These are phyloP conservation scores for Sherardia arvensis DNA, from an alignment of 257 asterid genomes.

Conservation along the genomic window DNA sequence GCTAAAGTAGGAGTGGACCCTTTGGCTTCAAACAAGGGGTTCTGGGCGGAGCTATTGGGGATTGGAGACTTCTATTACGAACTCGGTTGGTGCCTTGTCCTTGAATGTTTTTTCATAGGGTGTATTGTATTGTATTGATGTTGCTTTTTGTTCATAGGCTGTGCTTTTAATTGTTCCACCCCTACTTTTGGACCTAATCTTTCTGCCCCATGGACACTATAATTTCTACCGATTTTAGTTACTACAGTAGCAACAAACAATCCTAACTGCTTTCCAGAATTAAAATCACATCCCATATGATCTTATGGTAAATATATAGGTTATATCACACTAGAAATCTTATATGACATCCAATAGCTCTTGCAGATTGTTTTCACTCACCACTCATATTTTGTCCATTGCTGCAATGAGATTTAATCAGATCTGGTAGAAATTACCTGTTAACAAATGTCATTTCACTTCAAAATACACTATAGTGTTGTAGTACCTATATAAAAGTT, in stretches of 20 bases:
- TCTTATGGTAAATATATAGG: neutral
- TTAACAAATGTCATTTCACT: neutral
- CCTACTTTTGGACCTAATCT: neutral
- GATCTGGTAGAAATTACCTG: neutral
- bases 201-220: neutral
- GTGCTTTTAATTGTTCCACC: neutral
- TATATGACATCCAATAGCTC: neutral
- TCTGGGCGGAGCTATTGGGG: slow-evolving; percentile 98
- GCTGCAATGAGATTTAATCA: neutral
- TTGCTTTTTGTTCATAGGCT: neutral
- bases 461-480: neutral
- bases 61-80: slow-evolving; percentile 97
- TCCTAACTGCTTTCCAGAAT: neutral
- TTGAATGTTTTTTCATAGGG: neutral
- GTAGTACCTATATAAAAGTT: neutral
- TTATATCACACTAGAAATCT: neutral
- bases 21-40: slow-evolving; percentile 94
- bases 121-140: neutral
- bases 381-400: neutral
- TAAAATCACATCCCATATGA: neutral
- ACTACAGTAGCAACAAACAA: neutral
- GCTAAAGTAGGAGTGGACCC: slow-evolving; percentile 99
- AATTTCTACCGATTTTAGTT: neutral
- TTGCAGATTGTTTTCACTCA: neutral
- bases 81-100: slow-evolving; percentile 60